Evolutionary conservation across 2,329 filamentous ascomycete genomes (phyloP).

Genomic region (Parastagonospora nodorum): DNA sequence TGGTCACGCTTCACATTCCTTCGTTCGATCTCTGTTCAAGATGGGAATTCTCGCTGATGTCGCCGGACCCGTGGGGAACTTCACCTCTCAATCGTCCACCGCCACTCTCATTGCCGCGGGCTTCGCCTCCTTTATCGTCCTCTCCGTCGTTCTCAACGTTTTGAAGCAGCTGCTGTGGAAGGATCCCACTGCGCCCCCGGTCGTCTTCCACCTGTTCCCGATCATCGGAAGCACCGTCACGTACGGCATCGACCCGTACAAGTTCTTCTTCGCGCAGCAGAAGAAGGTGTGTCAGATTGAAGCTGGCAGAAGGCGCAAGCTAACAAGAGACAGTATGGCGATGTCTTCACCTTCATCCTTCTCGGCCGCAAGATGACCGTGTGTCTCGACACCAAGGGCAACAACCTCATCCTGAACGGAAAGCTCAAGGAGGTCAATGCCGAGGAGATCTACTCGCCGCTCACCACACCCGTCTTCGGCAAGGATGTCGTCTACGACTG

Average conservation of each 20-base stretch:
- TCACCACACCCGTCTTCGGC: conserved; percentile 75
- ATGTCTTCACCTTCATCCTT: conserved; percentile 87
- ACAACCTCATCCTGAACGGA: conserved; percentile 90
- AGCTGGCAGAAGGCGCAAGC: conserved; percentile 10
- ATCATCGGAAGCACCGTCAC: conserved; percentile 88
- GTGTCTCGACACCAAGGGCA: conserved; percentile 78
- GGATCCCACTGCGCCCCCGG: conserved; percentile 70
- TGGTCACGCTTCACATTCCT: conserved; percentile 14
- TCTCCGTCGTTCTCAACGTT: conserved; percentile 77
- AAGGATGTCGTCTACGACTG: conserved; percentile 89
- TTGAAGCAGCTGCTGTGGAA: conserved; percentile 77
- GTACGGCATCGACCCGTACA: conserved; percentile 93
- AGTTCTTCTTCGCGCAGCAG: conserved; percentile 76
- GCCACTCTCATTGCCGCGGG: conserved; percentile 53
- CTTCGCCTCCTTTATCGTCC: conserved; percentile 54
- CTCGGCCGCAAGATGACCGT: conserved; percentile 90
- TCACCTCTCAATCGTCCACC: conserved; percentile 47
- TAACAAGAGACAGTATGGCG: conserved; percentile 68
- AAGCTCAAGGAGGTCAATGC: conserved; percentile 89
- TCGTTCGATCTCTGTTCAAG: conserved; percentile 18
- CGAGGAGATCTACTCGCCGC: conserved; percentile 84
- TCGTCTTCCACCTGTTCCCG: conserved; percentile 69
- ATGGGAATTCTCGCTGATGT: conserved; percentile 60
- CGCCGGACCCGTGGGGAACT: conserved; percentile 54
- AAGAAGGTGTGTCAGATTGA: conserved; percentile 65